A percentile compares a stretch with the other conserved stretches of the same genome.
Conservation (phyloP, 768 basidiomycete species). For the Xerocomus brunneocitrinus region DNA sequence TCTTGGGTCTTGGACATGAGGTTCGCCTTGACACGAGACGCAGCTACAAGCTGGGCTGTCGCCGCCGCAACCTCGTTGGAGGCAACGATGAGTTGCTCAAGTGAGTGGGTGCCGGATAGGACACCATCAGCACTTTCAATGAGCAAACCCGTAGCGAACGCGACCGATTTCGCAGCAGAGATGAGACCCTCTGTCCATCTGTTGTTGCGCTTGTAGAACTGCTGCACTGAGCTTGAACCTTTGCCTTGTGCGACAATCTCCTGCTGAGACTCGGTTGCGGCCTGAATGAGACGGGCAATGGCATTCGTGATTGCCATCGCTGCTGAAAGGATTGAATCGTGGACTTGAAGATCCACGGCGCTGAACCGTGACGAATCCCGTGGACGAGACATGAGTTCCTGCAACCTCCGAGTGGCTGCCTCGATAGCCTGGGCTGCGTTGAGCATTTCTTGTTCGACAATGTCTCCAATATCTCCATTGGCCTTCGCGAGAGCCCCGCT, state of each 20-base stretch:
- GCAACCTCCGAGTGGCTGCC: conserved; percentile 82
- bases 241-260: conserved; percentile 96
- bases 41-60: conserved; percentile 97
- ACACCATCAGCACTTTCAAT: conserved; percentile 99
- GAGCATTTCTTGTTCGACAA: conserved; percentile 96
- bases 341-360: conserved; percentile 91
- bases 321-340: conserved; percentile 92
- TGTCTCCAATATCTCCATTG: conserved; percentile 91
- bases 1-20: conserved; percentile 99
- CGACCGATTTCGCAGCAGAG: conserved; percentile 95
- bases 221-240: conserved; percentile 87
- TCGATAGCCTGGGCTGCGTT: conserved; percentile 93
- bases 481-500: conserved; percentile 63
- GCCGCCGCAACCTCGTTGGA: conserved; percentile 98
- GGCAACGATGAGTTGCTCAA: conserved; percentile 99
- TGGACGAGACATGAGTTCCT: conserved; percentile 88
- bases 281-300: conserved; percentile 90
- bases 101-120: conserved; percentile 90
- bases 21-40: conserved; percentile 96
- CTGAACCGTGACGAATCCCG: conserved; percentile 84
- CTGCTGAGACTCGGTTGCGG: conserved; percentile 96
- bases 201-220: conserved; percentile 99
- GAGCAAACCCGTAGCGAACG: conserved; percentile 90
- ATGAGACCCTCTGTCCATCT: conserved; percentile 99
- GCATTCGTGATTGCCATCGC: conserved; percentile 95